Conservation (phyloP, 23 red algal genomes). For the Chondrus crispus region DNA sequence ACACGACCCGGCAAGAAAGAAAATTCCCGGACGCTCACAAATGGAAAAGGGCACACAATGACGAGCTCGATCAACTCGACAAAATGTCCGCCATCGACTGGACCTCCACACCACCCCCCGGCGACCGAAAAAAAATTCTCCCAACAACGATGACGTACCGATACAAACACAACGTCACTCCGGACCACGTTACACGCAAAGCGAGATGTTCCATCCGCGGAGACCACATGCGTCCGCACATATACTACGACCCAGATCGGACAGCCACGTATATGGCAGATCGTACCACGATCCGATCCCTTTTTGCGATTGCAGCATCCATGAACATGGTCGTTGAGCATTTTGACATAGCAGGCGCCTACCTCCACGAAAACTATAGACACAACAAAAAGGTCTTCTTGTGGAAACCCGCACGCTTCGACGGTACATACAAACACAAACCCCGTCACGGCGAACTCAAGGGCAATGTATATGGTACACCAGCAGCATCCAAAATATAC, state of each 20-base stretch:
- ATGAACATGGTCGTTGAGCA: background rate
- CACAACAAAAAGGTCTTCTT: background rate
- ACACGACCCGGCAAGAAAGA: too few species aligned
- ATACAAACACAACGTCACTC: background rate
- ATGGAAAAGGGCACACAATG: background rate
- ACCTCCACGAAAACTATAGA: background rate
- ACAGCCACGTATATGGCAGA: background rate
- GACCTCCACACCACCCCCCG: background rate
- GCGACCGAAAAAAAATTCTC: background rate
- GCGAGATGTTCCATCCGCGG: background rate
- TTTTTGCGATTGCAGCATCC: background rate
- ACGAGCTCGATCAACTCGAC: background rate
- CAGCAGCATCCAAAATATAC: background rate
- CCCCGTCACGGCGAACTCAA: background rate
- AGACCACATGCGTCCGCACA: background rate
- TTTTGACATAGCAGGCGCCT: constrained; percentile 22
- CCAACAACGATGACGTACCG: background rate
- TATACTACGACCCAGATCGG: background rate
- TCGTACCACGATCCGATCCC: background rate
- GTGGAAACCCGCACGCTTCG: background rate
- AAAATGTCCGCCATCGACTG: background rate
- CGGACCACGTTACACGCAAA: background rate
- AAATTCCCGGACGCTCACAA: background rate
- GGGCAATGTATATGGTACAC: background rate
- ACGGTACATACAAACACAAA: background rate